A percentile compares a stretch with the other conserved stretches of the same genome.
phyloP scores from a whole-genome alignment of 306 rosid species.

The Vigna hirtella region DNA sequence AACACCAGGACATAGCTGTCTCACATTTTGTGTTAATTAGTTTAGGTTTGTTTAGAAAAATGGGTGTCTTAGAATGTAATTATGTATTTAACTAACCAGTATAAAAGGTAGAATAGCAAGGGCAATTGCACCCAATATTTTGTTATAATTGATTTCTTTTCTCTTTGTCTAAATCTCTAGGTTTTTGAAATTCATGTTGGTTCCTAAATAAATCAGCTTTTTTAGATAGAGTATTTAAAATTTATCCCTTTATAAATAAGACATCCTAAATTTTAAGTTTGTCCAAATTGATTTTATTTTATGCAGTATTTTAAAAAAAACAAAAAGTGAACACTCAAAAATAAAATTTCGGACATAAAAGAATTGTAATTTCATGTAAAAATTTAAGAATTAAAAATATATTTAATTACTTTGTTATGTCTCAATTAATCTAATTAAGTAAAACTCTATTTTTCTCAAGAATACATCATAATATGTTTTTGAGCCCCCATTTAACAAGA shows the following conservation, averaged over 20 bases:
- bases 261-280: no score
- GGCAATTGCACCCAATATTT: conserved; percentile 37
- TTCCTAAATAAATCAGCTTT: background rate
- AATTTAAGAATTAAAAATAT: no score
- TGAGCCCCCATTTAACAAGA: conserved; percentile 27
- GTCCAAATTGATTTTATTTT: no score
- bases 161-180: background rate
- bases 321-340: no score
- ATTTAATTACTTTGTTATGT: no score
- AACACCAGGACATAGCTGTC: conserved; percentile 31
- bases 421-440: no score
- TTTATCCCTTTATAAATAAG: no score
- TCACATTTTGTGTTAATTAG: conserved; percentile 30
- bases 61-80: conserved; percentile 47
- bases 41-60: conserved; percentile 24
- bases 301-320: no score
- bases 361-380: no score
- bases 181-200: background rate
- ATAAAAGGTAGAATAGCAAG: conserved; percentile 47
- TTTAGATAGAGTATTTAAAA: background rate
- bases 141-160: background rate
- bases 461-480: background rate
- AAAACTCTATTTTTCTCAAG: no score
- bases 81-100: conserved; percentile 48
- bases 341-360: no score